Percentiles rank a stretch among this genome's conserved stretches.
phyloP scores from a whole-genome alignment of 2,329 filamentous ascomycete species.

The Ilyonectria destructans region DNA sequence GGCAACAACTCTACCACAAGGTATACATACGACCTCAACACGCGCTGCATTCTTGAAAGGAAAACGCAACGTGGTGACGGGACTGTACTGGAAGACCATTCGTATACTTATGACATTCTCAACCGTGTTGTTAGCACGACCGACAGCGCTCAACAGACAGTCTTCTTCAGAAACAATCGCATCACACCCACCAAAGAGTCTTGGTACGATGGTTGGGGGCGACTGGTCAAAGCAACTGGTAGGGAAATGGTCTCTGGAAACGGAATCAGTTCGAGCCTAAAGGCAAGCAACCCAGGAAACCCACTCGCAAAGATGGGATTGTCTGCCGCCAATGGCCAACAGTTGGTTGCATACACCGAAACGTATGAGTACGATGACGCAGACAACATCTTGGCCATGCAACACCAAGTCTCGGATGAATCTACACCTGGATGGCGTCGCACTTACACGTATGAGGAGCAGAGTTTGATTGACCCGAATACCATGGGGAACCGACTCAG shows the following conservation, averaged over 20 bases:
- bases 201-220: not conserved
- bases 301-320: not conserved
- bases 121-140: not conserved
- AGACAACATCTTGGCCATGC: not conserved
- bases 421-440: not conserved
- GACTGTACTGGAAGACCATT: not conserved
- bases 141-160: not conserved
- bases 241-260: not conserved
- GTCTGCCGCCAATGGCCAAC: not conserved
- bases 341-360: not conserved
- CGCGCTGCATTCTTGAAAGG: not conserved
- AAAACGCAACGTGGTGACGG: not conserved
- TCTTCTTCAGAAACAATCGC: not conserved
- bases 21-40: not conserved
- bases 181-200: not conserved
- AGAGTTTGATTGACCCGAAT: not conserved
- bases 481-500: not conserved
- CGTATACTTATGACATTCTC: not conserved
- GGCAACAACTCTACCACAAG: not conserved
- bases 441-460: not conserved
- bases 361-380: not conserved
- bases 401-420: not conserved
- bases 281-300: not conserved
- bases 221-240: not conserved
- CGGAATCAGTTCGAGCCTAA: too few species aligned